Base-by-base conservation (phyloP, 345 rosid species). In the Euphorbia peplus region DNA sequence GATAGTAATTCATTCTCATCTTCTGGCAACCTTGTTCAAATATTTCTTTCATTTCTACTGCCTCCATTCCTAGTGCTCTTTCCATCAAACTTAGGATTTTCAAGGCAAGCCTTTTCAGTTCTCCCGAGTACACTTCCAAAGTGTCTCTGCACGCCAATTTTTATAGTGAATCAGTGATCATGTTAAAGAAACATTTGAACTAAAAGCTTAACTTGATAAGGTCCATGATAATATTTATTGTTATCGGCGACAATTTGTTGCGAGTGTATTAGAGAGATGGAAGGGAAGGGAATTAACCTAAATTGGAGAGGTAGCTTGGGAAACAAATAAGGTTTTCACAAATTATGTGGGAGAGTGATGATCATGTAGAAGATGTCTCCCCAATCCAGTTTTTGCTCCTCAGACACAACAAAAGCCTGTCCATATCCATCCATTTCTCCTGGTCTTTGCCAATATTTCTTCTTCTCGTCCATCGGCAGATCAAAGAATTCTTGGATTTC, bases 1-100 rank as follows among this genome's bases (percentile, higher is more conserved):
- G 70, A 39, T 72, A 72, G 39, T 72, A 72, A 47, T 72, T 72
- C 70, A 72, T 72, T 63, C 76, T 58, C 66, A 72, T 57, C 25
- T 15, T 15, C 42, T 72, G 76, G 16, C 29, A 35, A 11, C 76
- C 70, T 32, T 72, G 52, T 66, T 48, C 76, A 25, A 66, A 72
- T 37, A 50, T 7, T 18, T 65, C 52, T 11, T 14, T 46, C 58
- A 63, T 53, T n/a, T 74, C 77, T 21, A 16, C 21, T 2, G 56
- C 48, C 7, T 67, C 58, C 63, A 74, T 74, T 46, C 72, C 18
- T 21, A 62, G 39, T 42, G 72, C 56, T 54, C 15, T 46, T 16
- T 64, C 69, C 57, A 74, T 62, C 2, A 28, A 26, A 13, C 56
- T 30, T 22, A 74, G 41, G n/a, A 74, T 55, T 55, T 44, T 68